Conservation (phyloP, 2,329 filamentous ascomycete genomes). For the Aureobasidium musti region DNA sequence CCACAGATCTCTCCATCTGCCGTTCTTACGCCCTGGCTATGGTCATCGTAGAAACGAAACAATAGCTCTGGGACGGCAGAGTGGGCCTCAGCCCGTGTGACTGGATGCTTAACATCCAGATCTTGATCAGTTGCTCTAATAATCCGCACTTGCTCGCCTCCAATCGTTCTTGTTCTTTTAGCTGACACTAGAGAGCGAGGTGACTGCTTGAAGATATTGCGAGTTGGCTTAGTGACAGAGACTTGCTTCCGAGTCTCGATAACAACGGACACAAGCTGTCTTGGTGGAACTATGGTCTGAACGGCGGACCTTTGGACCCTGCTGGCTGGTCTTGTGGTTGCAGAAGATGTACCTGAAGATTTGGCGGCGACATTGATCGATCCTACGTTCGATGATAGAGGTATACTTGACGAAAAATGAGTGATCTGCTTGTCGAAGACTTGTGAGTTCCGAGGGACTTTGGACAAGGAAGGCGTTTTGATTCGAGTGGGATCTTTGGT, state of each 20-base stretch:
- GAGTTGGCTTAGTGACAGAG: background rate
- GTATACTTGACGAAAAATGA: background rate
- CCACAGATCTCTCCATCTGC: background rate
- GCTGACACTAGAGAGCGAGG: background rate
- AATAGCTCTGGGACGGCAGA: background rate
- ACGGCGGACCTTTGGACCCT: background rate
- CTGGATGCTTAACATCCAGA: background rate
- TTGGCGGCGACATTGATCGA: background rate
- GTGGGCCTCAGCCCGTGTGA: background rate
- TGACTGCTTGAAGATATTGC: background rate
- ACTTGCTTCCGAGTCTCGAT: background rate
- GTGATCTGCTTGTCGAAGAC: background rate
- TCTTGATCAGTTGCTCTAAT: background rate
- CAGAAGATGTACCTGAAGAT: background rate
- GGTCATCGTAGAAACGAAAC: constrained; percentile 6
- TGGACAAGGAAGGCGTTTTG: no score
- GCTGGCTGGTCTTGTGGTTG: background rate
- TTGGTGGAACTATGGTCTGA: no score
- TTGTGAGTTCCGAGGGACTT: background rate
- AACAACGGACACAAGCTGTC: background rate
- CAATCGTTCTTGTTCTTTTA: background rate
- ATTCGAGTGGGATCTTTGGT: background rate
- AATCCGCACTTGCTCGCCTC: background rate
- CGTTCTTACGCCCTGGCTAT: background rate
- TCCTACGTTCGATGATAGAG: no score